Evolutionary conservation across 192 early-diverging fungal genomes (phyloP).

Genomic region (Umbelopsis sp.): DNA sequence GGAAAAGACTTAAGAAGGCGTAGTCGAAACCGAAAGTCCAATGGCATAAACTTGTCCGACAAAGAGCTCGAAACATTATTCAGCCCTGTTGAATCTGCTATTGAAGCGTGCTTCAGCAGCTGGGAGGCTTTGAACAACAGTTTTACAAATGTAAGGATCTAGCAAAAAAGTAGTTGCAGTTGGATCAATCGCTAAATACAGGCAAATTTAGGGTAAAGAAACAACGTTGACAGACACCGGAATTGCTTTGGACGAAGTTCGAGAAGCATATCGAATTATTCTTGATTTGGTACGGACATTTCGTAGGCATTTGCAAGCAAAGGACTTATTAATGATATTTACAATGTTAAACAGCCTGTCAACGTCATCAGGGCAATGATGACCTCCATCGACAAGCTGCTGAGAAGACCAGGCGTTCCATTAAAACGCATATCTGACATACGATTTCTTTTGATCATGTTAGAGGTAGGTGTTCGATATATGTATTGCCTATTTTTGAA

Average conservation of each 20-base stretch:
- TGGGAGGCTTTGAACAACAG: conserved; percentile 68
- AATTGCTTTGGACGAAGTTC: conserved; percentile 65
- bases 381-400: conserved; percentile 68
- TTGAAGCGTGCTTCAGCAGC: conserved; percentile 49
- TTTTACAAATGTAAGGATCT: conserved; percentile 50
- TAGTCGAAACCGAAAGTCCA: conserved; percentile 14
- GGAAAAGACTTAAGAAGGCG: conserved; percentile 13
- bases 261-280: conserved; percentile 64
- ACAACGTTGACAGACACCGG: conserved; percentile 57
- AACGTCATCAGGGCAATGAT: conserved; percentile 73
- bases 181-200: neutral
- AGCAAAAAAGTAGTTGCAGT: neutral
- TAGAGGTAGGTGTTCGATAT: conserved; percentile 62
- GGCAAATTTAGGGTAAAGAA: conserved; percentile 40
- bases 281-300: conserved; percentile 50
- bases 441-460: conserved; percentile 80
- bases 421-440: conserved; percentile 59
- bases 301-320: neutral
- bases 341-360: conserved; percentile 47
- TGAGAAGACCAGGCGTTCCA: conserved; percentile 64
- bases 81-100: conserved; percentile 30
- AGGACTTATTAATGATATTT: neutral
- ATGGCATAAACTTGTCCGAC: neutral
- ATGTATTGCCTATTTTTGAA: neutral
- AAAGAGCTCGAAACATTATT: conserved; percentile 29